Conservation (phyloP, 2,329 filamentous ascomycete species). For the Colletotrichum sp. region DNA sequence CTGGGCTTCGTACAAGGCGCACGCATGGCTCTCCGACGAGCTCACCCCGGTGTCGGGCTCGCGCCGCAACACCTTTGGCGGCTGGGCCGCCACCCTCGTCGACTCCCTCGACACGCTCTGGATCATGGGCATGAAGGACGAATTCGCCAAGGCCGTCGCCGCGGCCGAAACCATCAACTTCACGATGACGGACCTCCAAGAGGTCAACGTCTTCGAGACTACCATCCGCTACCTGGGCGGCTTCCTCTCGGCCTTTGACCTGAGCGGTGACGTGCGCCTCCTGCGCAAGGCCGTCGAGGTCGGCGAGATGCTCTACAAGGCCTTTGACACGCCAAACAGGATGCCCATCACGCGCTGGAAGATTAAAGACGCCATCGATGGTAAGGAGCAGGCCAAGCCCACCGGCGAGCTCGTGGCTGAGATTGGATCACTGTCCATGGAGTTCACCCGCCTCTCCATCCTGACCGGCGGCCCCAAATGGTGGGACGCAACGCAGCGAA, state of each 20-base stretch:
- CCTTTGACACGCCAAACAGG: constrained; percentile 52
- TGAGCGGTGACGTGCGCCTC: constrained; percentile 43
- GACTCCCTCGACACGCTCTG: constrained; percentile 65
- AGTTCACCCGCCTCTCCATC: constrained; percentile 75
- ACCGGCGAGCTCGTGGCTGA: constrained; percentile 54
- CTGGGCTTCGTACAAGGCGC: constrained; percentile 55
- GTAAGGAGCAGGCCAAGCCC: constrained; percentile 23
- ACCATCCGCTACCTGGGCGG: constrained; percentile 50
- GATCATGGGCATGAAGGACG: constrained; percentile 63
- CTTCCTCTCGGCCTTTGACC: constrained; percentile 48
- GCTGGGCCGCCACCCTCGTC: constrained; percentile 63
- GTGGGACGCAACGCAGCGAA: constrained; percentile 76
- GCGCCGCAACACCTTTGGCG: constrained; percentile 53
- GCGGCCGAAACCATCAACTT: constrained; percentile 56
- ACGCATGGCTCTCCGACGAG: constrained; percentile 59
- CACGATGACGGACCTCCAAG: constrained; percentile 38
- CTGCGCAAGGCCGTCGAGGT: constrained; percentile 49
- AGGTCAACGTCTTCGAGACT: constrained; percentile 48
- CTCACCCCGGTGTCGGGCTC: constrained; percentile 50
- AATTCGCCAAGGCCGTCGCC: constrained; percentile 58
- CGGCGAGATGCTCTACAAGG: constrained; percentile 51
- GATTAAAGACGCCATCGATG: constrained; percentile 26
- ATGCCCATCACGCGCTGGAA: constrained; percentile 42
- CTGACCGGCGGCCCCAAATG: constrained; percentile 73
- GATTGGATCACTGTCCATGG: constrained; percentile 70